Evolutionary conservation across 2,329 filamentous ascomycete species (phyloP).

Genomic region (Neofusicoccum parvum): DNA sequence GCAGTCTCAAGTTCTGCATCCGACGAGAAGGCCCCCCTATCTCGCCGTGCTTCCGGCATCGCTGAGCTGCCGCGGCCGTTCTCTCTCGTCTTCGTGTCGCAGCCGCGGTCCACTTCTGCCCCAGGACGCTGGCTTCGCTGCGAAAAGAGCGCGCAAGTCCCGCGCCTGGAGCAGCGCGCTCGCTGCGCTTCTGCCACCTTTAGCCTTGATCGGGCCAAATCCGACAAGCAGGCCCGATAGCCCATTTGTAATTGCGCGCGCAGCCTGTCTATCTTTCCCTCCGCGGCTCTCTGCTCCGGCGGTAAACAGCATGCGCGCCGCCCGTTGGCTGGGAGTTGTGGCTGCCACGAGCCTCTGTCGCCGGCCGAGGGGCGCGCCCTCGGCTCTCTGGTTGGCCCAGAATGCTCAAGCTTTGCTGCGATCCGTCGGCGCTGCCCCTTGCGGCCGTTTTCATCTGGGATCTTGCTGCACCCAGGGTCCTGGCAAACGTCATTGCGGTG

Average conservation of each 20-base stretch:
- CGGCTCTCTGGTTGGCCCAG: background rate
- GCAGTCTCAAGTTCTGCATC: too few relatives aligned
- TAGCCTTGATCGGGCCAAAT: background rate
- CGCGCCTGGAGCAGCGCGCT: background rate
- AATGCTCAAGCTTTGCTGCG: background rate
- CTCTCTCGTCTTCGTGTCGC: background rate
- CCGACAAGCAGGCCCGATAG: conserved; percentile 17
- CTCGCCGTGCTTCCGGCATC: too few relatives aligned
- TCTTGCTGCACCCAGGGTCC: conserved; percentile 7
- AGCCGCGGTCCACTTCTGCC: conserved; percentile 3
- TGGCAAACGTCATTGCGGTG: conserved; percentile 12
- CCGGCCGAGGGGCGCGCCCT: background rate
- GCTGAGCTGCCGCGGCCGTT: too few relatives aligned
- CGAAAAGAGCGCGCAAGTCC: background rate
- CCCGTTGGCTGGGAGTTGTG: background rate
- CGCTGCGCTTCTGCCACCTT: background rate
- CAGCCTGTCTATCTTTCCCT: conserved; percentile 6
- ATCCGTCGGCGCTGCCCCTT: background rate
- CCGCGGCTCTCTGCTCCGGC: background rate
- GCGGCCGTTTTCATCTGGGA: background rate
- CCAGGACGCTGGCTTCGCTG: background rate
- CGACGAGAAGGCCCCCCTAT: background rate
- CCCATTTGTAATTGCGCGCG: conserved; percentile 6
- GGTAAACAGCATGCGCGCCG: background rate
- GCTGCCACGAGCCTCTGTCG: background rate